These are phyloP conservation scores for Botrytis squamosa DNA, from an alignment of 2,329 filamentous ascomycete genomes.

Conservation along the genomic window DNA sequence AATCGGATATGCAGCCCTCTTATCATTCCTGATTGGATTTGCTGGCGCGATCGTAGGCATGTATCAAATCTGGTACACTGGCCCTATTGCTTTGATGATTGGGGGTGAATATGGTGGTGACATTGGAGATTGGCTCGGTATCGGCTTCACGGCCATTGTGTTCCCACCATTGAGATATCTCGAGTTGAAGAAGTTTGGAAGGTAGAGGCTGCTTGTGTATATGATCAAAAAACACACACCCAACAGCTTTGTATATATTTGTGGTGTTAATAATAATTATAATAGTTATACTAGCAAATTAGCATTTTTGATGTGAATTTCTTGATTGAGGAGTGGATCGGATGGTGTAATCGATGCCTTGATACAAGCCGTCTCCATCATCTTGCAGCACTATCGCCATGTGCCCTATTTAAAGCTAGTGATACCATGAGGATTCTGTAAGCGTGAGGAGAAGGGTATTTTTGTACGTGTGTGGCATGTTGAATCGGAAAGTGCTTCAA, in stretches of 20 bases:
- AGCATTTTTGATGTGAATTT: not conserved
- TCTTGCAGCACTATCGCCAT: not conserved
- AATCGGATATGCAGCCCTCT: conserved; percentile 58
- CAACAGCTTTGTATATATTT: not conserved
- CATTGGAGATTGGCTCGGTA: conserved; percentile 52
- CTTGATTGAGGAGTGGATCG: not conserved
- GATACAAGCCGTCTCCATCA: not conserved
- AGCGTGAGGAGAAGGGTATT: not conserved
- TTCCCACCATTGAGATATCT: conserved; percentile 50
- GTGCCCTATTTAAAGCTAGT: not conserved
- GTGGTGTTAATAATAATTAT: not conserved
- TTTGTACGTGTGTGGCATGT: not conserved
- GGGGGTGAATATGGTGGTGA: conserved; percentile 48
- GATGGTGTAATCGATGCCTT: not conserved
- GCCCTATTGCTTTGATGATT: conserved; percentile 61
- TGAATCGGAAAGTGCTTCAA: not conserved
- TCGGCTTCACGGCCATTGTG: conserved; percentile 48
- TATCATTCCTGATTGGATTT: conserved; percentile 61
- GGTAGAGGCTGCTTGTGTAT: conserved; percentile 30
- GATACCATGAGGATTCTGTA: not conserved
- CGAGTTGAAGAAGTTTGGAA: conserved; percentile 49
- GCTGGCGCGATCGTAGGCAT: conserved; percentile 65
- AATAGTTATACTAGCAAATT: not conserved
- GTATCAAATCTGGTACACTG: conserved; percentile 65
- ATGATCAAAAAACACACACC: not conserved